Conservation (phyloP, 164 flowering plant genomes). For the Protea cynaroides region DNA sequence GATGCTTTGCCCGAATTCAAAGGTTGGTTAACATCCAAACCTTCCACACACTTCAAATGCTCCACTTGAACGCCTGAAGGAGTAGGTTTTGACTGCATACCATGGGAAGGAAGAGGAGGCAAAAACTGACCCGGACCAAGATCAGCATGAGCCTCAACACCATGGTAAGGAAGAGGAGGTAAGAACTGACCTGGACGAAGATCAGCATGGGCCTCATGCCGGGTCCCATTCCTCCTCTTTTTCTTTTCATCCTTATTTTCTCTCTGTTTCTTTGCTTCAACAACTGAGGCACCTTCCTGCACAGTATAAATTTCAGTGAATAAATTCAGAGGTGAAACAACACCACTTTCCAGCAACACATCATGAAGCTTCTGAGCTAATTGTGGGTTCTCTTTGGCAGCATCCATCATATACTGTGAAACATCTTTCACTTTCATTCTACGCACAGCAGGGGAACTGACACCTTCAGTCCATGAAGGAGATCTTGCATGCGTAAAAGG, state of each 20-base stretch:
- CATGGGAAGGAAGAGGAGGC: constrained; percentile 59
- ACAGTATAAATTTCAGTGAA: constrained; percentile 58
- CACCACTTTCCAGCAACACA: constrained; percentile 95
- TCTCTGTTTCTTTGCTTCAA: constrained; percentile 28
- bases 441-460: constrained; percentile 81
- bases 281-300: constrained; percentile 22
- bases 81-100: constrained; percentile 27
- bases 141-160: constrained; percentile 29
- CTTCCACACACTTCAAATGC: constrained; percentile 29
- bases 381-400: constrained; percentile 94
- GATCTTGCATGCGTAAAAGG: constrained; percentile 67
- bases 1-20: constrained; percentile 22
- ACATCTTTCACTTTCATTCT: constrained; percentile 94
- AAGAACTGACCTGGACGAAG: constrained; percentile 24
- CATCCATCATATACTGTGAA: constrained; percentile 93
- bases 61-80: constrained; percentile 23
- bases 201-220: constrained; percentile 27
- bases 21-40: constrained; percentile 21
- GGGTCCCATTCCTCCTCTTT: constrained; percentile 22
- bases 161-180: constrained; percentile 59
- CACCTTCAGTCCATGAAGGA: constrained; percentile 97
- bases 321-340: constrained; percentile 77
- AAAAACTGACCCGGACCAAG: constrained; percentile 24
- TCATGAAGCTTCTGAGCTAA: constrained; percentile 95
- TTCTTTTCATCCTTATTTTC: constrained; percentile 29